Base-by-base conservation (phyloP, 345 rosid species). In the Nephelium lappaceum region DNA sequence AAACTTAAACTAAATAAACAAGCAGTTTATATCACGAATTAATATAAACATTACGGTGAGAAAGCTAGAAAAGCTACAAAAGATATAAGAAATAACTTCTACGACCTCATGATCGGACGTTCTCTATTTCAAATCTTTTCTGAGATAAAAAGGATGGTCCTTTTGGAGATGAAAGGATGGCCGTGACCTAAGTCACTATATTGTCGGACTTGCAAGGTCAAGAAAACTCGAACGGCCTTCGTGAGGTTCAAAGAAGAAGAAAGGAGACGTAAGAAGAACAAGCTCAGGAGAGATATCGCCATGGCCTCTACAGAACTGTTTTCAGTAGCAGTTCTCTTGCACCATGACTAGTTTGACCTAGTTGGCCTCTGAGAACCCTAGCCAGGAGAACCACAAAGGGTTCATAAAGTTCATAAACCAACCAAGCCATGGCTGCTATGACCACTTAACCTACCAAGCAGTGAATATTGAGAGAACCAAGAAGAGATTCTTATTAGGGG, bases 221-320 rank as follows among this genome's bases (percentile, higher is more conserved):
- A 91, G 94, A 89, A 91, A 91, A 91, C 72, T 77, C 79, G 67
- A 85, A 81, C 76, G 75, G n/a, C 3, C 31, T 66, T 43, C 49
- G n/a, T 60, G 63, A 53, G 73, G 61, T 68, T 55, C 42, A 23
- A 65, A 62, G 12, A 78, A 61, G 25, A 12, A 15, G 11, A 24
- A 18, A 73, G 8, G 19, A 42, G n/a, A 27, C 0, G 5, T 75
- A 67, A 75, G 83, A 84, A 80, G 84, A 76, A 81, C 71, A 89
- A 91, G 94, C 94, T 91, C 94, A 87, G 90, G 92, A 91, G 94
- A 86, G 90, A 91, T 86, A 86, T 21, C 75, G 83, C 89, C 92
- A 24, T 0, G 49, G 3, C n/a, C 8, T 80, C 76, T 83, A 82
- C 67, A 76, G 5, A 77, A 41, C 4, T 10, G 41, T 21, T 12